Base-by-base conservation (phyloP, 257 asterid genomes). In the Jasminum sambac region DNA sequence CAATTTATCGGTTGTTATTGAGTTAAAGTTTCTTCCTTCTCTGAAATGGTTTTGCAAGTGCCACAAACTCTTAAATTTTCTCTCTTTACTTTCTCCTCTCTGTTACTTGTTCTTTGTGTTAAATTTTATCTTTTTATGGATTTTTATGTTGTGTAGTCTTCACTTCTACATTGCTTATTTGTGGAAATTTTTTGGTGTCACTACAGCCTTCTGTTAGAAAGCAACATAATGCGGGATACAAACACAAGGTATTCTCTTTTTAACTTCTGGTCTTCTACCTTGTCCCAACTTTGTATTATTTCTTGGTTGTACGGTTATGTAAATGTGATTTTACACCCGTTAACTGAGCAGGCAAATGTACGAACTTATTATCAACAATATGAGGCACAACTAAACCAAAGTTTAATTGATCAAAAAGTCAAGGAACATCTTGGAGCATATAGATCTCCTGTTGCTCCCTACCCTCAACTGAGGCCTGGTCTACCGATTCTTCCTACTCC, bases 131-230 rank as follows among this genome's bases (percentile, higher is more conserved):
- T 50, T 23, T 48, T 8, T 11, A n/a, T 21, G 40, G 36, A 2
- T 50, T 66, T 41, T 16, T 52, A 19, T 61, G 43, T 68, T 58
- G 13, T 60, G 8, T 6, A 36, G 10, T 48, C 23, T 48, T 48
- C 4, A 48, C 14, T 30, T 65, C 6, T 64, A 9, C 21, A 4
- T 24, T 63, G 11, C 10, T 24, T 19, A 8, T 36, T 24, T 50
- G 11, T 67, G 61, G 66, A 43, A 19, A 34, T 52, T 63, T 43
- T 41, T 74, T 69, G 52, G 23, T 83, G 68, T 48, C 71, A 39
- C 69, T 84, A 80, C 96, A 94, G 99, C 99, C 99, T 42, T 94
- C 99, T 6, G 99, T 94, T 26, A 81, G 99, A 70, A 94, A 94
- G 81, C 99, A 94, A 79, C 97, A 94, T 67, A 94, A 94, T 62